Percentiles rank a stretch among this genome's conserved stretches.
Conservation (phyloP, 1,139 yeast genomes). For the Pichia kudriavzevii region DNA sequence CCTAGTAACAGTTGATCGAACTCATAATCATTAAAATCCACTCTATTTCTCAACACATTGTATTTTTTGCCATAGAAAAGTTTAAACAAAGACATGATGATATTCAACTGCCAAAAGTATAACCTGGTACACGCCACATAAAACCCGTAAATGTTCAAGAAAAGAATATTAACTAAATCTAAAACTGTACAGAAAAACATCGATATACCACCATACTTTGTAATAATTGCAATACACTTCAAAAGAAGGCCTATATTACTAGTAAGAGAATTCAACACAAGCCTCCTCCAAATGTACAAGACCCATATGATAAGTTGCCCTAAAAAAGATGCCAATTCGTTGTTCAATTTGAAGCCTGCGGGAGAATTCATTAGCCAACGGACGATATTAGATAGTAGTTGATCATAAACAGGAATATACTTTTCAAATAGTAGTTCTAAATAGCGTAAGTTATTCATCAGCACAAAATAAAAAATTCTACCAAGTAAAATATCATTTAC, state of each 20-base stretch:
- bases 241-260: slow-evolving; percentile 18
- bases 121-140: slow-evolving; percentile 74
- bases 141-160: slow-evolving; percentile 69
- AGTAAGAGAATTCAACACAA: slow-evolving; percentile 24
- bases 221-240: slow-evolving; percentile 35
- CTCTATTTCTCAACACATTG: slow-evolving; percentile 74
- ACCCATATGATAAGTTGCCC: slow-evolving; percentile 89
- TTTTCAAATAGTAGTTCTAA: slow-evolving; percentile 2
- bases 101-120: slow-evolving; percentile 65
- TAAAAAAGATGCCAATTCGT: slow-evolving; percentile 75
- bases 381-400: slow-evolving; percentile 39
- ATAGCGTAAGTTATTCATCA: neutral
- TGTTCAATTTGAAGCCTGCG: slow-evolving; percentile 88
- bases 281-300: slow-evolving; percentile 55
- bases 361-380: slow-evolving; percentile 84
- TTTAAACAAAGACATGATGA: slow-evolving; percentile 68
- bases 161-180: slow-evolving; percentile 56
- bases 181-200: slow-evolving; percentile 58
- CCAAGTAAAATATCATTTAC: slow-evolving; percentile 79
- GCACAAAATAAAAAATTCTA: slow-evolving; percentile 34
- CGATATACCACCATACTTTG: slow-evolving; percentile 54
- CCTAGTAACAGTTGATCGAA: slow-evolving; percentile 85
- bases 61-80: slow-evolving; percentile 85
- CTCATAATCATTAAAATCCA: slow-evolving; percentile 78
- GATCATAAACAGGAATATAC: slow-evolving; percentile 28